Conservation (phyloP, 2,329 filamentous ascomycete species). For the Pleoardoris graminearum region DNA sequence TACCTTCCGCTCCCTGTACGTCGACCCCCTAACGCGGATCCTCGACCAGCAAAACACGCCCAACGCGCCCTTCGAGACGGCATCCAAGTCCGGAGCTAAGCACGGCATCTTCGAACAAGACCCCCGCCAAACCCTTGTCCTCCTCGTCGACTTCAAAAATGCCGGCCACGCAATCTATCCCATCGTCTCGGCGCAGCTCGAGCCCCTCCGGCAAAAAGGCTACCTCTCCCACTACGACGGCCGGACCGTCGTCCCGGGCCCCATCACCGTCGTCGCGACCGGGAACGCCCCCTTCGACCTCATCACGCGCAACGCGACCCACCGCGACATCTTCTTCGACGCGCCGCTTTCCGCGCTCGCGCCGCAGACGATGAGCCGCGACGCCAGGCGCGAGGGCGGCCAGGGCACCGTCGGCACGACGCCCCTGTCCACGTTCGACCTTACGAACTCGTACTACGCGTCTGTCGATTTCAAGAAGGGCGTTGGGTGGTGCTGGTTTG, state of each 20-base stretch:
- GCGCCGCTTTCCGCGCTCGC: constrained; percentile 45
- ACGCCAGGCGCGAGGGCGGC: constrained; percentile 25
- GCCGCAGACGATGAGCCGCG: not conserved
- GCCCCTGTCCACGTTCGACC: constrained; percentile 42
- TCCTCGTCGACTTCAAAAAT: constrained; percentile 58
- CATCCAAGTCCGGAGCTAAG: constrained; percentile 18
- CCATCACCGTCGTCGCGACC: constrained; percentile 58
- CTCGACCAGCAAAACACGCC: constrained; percentile 55
- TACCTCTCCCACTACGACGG: constrained; percentile 59
- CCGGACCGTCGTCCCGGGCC: constrained; percentile 43
- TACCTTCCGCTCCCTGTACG: constrained; percentile 57
- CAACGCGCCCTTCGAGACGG: constrained; percentile 38
- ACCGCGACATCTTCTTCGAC: constrained; percentile 61
- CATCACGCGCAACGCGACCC: constrained; percentile 49
- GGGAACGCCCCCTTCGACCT: constrained; percentile 57
- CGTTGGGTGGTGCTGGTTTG: constrained; percentile 57
- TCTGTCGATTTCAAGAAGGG: constrained; percentile 59
- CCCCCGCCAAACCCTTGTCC: constrained; percentile 54
- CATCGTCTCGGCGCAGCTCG: constrained; percentile 47
- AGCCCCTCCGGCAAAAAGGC: constrained; percentile 52
- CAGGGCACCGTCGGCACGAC: constrained; percentile 53
- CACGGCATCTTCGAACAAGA: constrained; percentile 57
- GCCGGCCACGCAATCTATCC: constrained; percentile 43
- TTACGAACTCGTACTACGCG: constrained; percentile 68
- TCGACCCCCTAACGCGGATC: constrained; percentile 56